Conservation (phyloP, 495 filamentous ascomycete genomes). For the Penicillium maclennaniae region DNA sequence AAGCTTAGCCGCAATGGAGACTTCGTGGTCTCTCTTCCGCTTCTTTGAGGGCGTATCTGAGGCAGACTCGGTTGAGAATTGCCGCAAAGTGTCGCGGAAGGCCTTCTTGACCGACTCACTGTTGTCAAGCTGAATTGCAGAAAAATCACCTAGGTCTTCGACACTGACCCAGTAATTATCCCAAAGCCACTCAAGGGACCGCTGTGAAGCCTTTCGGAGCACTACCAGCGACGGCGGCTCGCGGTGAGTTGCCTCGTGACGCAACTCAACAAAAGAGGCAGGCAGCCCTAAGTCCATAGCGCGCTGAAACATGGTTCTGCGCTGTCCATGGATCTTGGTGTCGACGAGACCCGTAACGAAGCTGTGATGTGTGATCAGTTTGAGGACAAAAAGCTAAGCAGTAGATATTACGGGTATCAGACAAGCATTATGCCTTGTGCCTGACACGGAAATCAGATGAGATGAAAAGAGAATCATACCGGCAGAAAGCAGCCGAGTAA, state of each 20-base stretch:
- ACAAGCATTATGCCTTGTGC: neutral
- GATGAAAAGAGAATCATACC: slow-evolving; percentile 35
- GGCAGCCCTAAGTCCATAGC: slow-evolving; percentile 74
- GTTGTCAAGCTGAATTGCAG: slow-evolving; percentile 11
- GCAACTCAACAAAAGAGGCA: slow-evolving; percentile 79
- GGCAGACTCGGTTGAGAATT: slow-evolving; percentile 9
- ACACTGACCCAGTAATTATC: slow-evolving; percentile 68
- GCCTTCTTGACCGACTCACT: slow-evolving; percentile 14
- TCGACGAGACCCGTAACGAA: slow-evolving; percentile 91
- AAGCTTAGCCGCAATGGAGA: slow-evolving; percentile 25
- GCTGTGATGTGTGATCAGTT: slow-evolving; percentile 38
- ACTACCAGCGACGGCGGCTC: slow-evolving; percentile 71
- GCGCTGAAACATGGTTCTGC: slow-evolving; percentile 76
- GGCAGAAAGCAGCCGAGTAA: slow-evolving; percentile 58
- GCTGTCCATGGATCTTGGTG: slow-evolving; percentile 61
- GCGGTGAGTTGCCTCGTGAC: slow-evolving; percentile 87
- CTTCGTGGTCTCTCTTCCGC: slow-evolving; percentile 27
- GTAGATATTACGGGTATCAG: neutral
- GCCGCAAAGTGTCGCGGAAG: slow-evolving; percentile 18
- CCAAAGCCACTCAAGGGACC: slow-evolving; percentile 84
- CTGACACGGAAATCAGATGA: neutral
- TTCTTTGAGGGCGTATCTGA: slow-evolving; percentile 29
- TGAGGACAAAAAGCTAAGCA: neutral
- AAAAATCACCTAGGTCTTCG: slow-evolving; percentile 9
- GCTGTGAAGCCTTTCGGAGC: slow-evolving; percentile 58